Evolutionary conservation across 768 basidiomycete species (phyloP), one percentile per base, ranked within the genome.

Genomic region (Phanerochaete sordida): DNA sequence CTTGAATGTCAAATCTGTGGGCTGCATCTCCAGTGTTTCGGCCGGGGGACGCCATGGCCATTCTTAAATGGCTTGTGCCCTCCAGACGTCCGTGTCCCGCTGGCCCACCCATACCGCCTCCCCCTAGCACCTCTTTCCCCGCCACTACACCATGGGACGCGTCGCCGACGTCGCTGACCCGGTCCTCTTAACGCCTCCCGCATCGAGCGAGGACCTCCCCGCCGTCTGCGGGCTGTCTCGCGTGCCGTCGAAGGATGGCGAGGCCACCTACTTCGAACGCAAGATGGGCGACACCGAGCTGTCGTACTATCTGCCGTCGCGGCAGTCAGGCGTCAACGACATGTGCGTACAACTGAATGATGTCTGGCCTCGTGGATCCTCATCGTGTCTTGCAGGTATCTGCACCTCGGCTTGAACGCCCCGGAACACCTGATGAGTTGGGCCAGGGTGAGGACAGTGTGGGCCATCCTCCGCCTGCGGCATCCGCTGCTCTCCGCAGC

Each of bases 321-420:
- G 92, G n/a, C 86, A 85, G 47, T 83, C 77, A 56, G 90, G 90
- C 4, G 91, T 93, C 33, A 95, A 95, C 65, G 92, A 95, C 70
- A 93, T 95, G 92, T 91, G 66, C 61, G 84, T 69, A 35, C 51
- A 50, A 12, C 37, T 27, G 12, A 19, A 44, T 33, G 30, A 44
- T 19, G 13, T 24, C 26, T 26, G 15, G 2, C 24, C 44, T 54
- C 30, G 53, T 39, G 35, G 21, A 3, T 3, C 21, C 51, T 61
- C 31, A 44, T 55, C 28, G 39, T 37, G 44, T 27, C 50, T 49
- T 44, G 54, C 58, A 94, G 91, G 91, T 93, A 93, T 69, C 75
- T 93, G 44, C 90, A 91, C 69, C 75, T 93, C 37, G 86, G 86
- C 1, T 85, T 91, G 71, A 70, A 66, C 35, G 82, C 86, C 2